Evolutionary conservation across 2,329 filamentous ascomycete genomes (phyloP).

Genomic region (Beauveria australis): DNA sequence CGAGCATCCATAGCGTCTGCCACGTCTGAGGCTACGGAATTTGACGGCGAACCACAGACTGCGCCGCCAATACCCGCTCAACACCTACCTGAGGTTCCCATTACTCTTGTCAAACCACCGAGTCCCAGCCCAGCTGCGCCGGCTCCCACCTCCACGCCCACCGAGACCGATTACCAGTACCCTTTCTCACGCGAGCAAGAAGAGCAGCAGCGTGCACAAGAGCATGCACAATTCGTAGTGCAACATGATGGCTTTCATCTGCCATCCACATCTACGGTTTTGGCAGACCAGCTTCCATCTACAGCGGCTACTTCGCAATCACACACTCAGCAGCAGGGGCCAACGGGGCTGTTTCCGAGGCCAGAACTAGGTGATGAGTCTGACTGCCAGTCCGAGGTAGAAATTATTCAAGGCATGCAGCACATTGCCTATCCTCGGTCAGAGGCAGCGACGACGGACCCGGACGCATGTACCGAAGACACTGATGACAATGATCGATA

Average conservation of each 20-base stretch:
- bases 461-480: slow-evolving; percentile 28
- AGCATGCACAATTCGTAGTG: neutral
- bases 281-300: neutral
- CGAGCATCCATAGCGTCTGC: slow-evolving; percentile 52
- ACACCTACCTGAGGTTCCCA: slow-evolving; percentile 18
- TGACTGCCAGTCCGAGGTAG: slow-evolving; percentile 30
- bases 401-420: slow-evolving; percentile 18
- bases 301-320: neutral
- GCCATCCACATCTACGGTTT: neutral
- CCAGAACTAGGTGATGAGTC: slow-evolving; percentile 29
- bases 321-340: neutral
- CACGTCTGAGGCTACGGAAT: slow-evolving; percentile 57
- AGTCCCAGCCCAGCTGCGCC: slow-evolving; percentile 18
- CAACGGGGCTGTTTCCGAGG: slow-evolving; percentile 25
- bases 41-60: slow-evolving; percentile 64
- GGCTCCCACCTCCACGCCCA: slow-evolving; percentile 14
- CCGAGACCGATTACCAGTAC: slow-evolving; percentile 38
- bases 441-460: slow-evolving; percentile 27
- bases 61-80: slow-evolving; percentile 37
- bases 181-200: slow-evolving; percentile 39
- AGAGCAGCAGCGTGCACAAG: slow-evolving; percentile 13
- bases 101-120: slow-evolving; percentile 21
- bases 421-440: slow-evolving; percentile 20
- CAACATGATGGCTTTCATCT: neutral
- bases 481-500: slow-evolving; percentile 25